Percentiles rank a stretch among this genome's conserved stretches.
Conservation (phyloP, 176 grass and related monocot species). For the Hsuehochloa calcarea region DNA sequence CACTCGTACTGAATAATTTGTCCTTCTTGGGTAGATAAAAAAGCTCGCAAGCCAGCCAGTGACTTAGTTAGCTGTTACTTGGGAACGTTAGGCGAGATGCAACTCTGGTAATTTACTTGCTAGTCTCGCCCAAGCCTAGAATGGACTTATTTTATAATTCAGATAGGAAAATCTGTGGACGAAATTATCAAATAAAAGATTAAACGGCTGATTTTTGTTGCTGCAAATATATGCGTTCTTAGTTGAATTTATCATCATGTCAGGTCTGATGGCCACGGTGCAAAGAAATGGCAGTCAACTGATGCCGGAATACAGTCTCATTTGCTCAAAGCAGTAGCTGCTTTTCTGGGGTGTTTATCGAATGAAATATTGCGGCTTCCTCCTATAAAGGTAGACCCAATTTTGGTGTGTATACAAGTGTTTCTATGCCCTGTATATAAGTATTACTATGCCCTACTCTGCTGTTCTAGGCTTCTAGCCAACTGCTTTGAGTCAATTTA, state of each 20-base stretch:
- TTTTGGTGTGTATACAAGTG: not conserved
- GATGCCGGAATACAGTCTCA: constrained; percentile 65
- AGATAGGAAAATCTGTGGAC: not conserved
- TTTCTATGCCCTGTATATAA: no score
- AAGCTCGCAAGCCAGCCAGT: no score
- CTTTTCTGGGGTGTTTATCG: constrained; percentile 46
- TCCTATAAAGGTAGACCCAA: constrained; percentile 52
- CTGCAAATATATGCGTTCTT: not conserved
- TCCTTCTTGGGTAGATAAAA: not conserved
- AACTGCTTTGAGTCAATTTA: not conserved
- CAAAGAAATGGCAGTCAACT: constrained; percentile 58
- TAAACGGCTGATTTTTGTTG: not conserved
- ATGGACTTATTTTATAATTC: no score
- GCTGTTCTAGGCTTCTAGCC: not conserved
- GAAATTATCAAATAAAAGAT: not conserved
- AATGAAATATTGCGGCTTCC: constrained; percentile 38
- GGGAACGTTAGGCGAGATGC: no score
- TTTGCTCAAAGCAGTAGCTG: constrained; percentile 46
- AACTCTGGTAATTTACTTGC: no score
- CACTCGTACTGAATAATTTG: no score
- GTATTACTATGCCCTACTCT: not conserved
- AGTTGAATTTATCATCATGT: not conserved
- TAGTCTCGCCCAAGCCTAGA: no score
- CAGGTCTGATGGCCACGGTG: constrained; percentile 47
- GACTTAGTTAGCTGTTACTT: no score